A percentile compares a stretch with the other conserved stretches of the same genome.
Conservation (phyloP, 352 stramenopile genomes). For the Pythium volutum region DNA sequence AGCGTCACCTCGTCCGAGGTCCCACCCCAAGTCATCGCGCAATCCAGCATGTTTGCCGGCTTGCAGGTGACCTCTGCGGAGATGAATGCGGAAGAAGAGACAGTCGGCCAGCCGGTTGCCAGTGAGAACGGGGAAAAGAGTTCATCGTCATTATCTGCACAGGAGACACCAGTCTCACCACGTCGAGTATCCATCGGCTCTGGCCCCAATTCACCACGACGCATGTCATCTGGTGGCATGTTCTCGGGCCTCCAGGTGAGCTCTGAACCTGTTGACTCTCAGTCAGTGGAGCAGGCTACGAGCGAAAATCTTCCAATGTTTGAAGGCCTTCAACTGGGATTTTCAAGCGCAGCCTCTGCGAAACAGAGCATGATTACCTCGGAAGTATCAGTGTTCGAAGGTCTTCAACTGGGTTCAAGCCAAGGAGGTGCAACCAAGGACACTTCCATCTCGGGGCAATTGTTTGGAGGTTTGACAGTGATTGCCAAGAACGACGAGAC, state of each 20-base stretch:
- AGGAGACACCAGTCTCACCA: constrained; percentile 14
- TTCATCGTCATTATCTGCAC: not conserved
- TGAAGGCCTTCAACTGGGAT: constrained; percentile 16
- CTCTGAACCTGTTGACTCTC: not conserved
- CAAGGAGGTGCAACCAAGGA: not conserved
- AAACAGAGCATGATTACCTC: not conserved
- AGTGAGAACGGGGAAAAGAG: not conserved
- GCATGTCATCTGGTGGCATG: constrained; percentile 18
- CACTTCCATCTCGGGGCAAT: not conserved
- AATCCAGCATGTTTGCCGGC: constrained; percentile 20
- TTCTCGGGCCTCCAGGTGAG: constrained; percentile 17
- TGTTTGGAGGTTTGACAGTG: constrained; percentile 18
- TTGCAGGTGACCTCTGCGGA: constrained; percentile 11
- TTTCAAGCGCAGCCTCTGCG: not conserved
- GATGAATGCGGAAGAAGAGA: not conserved
- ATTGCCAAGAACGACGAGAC: constrained; percentile 1
- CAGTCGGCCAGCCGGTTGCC: not conserved
- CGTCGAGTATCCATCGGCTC: constrained; percentile 16
- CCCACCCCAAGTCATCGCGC: not conserved
- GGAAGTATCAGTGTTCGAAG: constrained; percentile 11
- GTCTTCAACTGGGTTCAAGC: constrained; percentile 8
- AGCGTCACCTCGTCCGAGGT: not conserved
- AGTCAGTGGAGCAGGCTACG: not conserved
- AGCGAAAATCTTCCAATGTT: constrained; percentile 8
- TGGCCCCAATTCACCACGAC: constrained; percentile 19